Conservation (phyloP, 495 filamentous ascomycete genomes). For the Beverwykella pulmonaria region DNA sequence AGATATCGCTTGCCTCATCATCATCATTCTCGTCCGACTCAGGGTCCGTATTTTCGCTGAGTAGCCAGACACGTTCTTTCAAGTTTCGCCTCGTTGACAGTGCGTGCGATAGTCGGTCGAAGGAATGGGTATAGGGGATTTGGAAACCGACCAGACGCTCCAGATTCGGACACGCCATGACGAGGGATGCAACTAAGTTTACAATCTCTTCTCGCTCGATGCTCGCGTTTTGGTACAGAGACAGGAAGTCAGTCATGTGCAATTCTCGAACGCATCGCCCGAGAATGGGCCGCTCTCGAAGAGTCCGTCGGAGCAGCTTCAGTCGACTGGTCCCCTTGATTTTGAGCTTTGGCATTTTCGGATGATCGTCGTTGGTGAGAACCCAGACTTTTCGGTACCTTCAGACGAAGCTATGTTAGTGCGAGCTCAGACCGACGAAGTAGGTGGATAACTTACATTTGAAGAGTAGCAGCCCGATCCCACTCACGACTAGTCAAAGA, state of each 20-base stretch:
- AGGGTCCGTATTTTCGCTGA: conserved; percentile 52
- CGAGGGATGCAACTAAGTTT: conserved; percentile 73
- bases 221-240: conserved; percentile 43
- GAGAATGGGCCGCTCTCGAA: conserved; percentile 68
- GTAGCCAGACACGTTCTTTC: conserved; percentile 79
- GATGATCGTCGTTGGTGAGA: conserved; percentile 66
- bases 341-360: conserved; percentile 66
- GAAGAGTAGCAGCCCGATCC: conserved; percentile 64
- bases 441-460: conserved; percentile 57
- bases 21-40: conserved; percentile 40
- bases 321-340: conserved; percentile 68
- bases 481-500: conserved; percentile 68
- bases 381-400: conserved; percentile 74
- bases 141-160: conserved; percentile 73
- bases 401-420: conserved; percentile 7
- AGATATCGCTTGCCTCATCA: conserved; percentile 29
- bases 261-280: conserved; percentile 74
- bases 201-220: conserved; percentile 64
- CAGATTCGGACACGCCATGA: conserved; percentile 86
- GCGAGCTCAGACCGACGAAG: too few relatives aligned
- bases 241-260: conserved; percentile 68
- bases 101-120: conserved; percentile 75
- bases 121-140: conserved; percentile 69
- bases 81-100: conserved; percentile 73
- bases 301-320: conserved; percentile 73